Evolutionary conservation across 495 filamentous ascomycete genomes (phyloP).

Genomic region (Penicillium odoratum): DNA sequence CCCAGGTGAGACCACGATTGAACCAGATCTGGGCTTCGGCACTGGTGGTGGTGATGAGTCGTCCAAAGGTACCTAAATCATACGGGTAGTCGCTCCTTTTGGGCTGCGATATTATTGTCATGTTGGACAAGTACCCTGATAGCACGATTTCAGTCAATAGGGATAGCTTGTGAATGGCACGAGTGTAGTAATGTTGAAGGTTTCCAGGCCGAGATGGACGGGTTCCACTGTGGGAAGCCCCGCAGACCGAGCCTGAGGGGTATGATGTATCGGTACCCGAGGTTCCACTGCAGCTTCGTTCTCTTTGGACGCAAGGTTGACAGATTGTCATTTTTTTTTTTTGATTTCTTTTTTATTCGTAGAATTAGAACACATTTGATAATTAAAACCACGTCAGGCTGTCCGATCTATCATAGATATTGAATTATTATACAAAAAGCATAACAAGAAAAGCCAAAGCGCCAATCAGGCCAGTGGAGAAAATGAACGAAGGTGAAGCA

Average conservation of each 20-base stretch:
- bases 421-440: slow-evolving; percentile 2
- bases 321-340: not conserved
- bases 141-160: not conserved
- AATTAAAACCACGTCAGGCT: not conserved
- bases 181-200: not conserved
- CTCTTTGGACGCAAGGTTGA: not conserved
- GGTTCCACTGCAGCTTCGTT: not conserved
- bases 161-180: not conserved
- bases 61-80: slow-evolving; percentile 22
- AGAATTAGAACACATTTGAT: not conserved
- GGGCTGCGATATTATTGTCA: slow-evolving; percentile 3
- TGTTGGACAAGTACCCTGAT: not conserved
- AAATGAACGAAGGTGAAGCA: not conserved
- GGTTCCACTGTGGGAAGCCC: not conserved
- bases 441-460: slow-evolving; percentile 1
- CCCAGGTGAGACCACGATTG: slow-evolving; percentile 37
- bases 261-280: not conserved
- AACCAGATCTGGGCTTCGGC: slow-evolving; percentile 38
- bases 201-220: not conserved
- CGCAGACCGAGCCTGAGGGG: not conserved
- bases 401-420: not conserved
- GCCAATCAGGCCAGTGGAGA: not conserved
- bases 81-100: slow-evolving; percentile 20
- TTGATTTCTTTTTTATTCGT: not conserved
- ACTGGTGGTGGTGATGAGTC: slow-evolving; percentile 22